A percentile compares a stretch with the other conserved stretches of the same genome.
These are phyloP conservation scores for Mycena belliarum DNA, from an alignment of 768 basidiomycete genomes.

Conservation along the genomic window DNA sequence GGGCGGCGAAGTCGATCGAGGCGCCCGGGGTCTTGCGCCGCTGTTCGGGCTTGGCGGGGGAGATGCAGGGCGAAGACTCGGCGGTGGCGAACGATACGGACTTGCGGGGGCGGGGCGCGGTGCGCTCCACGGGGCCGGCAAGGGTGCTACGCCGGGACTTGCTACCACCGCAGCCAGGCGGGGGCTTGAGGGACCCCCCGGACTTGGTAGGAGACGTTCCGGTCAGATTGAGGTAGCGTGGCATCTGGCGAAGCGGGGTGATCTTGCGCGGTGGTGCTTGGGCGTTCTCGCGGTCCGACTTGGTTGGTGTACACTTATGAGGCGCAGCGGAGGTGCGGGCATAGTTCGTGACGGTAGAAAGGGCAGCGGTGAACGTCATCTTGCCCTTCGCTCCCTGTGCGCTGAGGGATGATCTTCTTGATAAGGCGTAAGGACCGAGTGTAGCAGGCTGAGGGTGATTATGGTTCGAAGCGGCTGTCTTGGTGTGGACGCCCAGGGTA, in stretches of 20 bases:
- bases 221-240: slow-evolving; percentile 8
- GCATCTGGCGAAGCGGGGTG: not conserved
- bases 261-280: not conserved
- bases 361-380: not conserved
- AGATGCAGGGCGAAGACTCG: not conserved
- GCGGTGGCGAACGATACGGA: not conserved
- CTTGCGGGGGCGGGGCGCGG: not conserved
- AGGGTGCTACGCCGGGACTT: not conserved
- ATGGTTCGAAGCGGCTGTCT: not conserved
- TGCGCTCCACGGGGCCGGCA: not conserved
- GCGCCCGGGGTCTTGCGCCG: not conserved
- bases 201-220: slow-evolving; percentile 1
- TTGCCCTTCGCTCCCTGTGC: not conserved
- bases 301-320: not conserved
- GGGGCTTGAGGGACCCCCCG: not conserved
- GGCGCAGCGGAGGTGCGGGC: not conserved
- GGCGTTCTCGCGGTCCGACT: not conserved
- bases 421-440: not conserved
- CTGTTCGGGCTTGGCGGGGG: not conserved
- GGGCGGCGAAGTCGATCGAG: slow-evolving; percentile 14
- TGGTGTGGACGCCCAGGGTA: no score
- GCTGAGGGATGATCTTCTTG: not conserved
- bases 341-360: slow-evolving; percentile 5
- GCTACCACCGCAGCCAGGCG: not conserved
- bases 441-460: not conserved